Evolutionary conservation across 2,329 filamentous ascomycete species (phyloP).

Genomic region (Aspergillus piperis): DNA sequence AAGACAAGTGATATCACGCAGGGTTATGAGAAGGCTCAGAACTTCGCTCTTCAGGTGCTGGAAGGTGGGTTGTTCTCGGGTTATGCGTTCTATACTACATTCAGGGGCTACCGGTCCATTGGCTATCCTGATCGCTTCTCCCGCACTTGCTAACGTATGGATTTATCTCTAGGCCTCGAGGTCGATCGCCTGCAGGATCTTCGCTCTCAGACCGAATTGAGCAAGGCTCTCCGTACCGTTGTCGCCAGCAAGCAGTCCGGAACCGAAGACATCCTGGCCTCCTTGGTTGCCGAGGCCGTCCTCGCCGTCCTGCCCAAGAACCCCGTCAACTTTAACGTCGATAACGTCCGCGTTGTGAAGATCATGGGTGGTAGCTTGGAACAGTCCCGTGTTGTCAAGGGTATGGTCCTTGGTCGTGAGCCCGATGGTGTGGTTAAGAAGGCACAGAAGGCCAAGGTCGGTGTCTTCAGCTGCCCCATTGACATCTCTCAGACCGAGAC

Average conservation of each 20-base stretch:
- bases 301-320: slow-evolving; percentile 94
- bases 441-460: slow-evolving; percentile 89
- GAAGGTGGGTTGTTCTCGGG: slow-evolving; percentile 58
- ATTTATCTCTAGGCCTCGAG: slow-evolving; percentile 63
- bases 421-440: slow-evolving; percentile 93
- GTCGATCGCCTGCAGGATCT: slow-evolving; percentile 90
- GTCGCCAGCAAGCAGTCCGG: slow-evolving; percentile 96
- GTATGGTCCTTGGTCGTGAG: slow-evolving; percentile 97
- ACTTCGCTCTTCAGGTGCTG: slow-evolving; percentile 78
- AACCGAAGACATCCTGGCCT: slow-evolving; percentile 82
- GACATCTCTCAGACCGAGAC: slow-evolving; percentile 97
- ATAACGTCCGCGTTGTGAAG: slow-evolving; percentile 98
- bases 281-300: slow-evolving; percentile 79
- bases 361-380: slow-evolving; percentile 97
- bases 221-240: slow-evolving; percentile 93
- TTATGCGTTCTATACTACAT: background rate
- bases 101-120: slow-evolving; percentile 11
- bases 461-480: slow-evolving; percentile 93
- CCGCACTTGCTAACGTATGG: background rate
- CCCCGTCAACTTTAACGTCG: slow-evolving; percentile 93
- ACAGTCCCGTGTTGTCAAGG: slow-evolving; percentile 91
- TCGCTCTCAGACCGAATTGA: slow-evolving; percentile 76
- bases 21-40: slow-evolving; percentile 93
- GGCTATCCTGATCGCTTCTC: background rate
- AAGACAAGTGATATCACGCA: slow-evolving; percentile 98